Base-by-base conservation (phyloP, 768 basidiomycete genomes). In the Leccinum sublutescens region DNA sequence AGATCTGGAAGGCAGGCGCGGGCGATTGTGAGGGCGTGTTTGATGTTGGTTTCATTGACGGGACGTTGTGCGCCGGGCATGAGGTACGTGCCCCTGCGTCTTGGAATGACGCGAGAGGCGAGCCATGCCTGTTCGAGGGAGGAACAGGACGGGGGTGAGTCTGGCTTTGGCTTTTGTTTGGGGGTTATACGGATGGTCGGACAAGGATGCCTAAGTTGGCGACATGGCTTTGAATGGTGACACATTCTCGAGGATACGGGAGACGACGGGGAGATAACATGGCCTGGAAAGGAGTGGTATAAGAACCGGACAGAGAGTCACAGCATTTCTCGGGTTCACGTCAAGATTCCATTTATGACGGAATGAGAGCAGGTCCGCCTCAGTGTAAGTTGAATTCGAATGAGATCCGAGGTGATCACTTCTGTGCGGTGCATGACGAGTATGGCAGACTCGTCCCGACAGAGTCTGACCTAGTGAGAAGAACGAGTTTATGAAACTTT, bases 21-120 rank as follows among this genome's bases (percentile, higher is more conserved):
- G 12, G 82, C 68, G 61, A 89, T 82, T 36, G 77, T 74, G 56
- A 76, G 72, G 8, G 91, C 91, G 19, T 88, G 79, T 49, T 70
- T 74, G 48, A 83, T 65, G 71, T 90, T 91, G 15, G 71, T 66
- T 50, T 79, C 64, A 52, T 79, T 85, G 60, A 93, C 65, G n/a
- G 81, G 77, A 43, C 91, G 83, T 62, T 85, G 86, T 43, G 84
- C 85, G 50, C 91, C 91, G 34, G 91, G 85, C 53, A 83, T 79
- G 63, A 86, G 78, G 70, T 73, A 60, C 63, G 68, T 33, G 19
- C 79, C 81, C 48, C 76, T 77, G 47, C 80, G 78, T 27, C 75
- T 75, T 33, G 82, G 78, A 25, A 84, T 66, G 62, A 75, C 68
- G 65, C 86, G 79, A 31, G 86, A 87, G 11, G 83, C 78, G 17